Percentiles rank a stretch among this genome's conserved stretches.
Evolutionary conservation across 202 grass and related monocot genomes (phyloP).

Genomic region (Dendrocalamus latiflorus): DNA sequence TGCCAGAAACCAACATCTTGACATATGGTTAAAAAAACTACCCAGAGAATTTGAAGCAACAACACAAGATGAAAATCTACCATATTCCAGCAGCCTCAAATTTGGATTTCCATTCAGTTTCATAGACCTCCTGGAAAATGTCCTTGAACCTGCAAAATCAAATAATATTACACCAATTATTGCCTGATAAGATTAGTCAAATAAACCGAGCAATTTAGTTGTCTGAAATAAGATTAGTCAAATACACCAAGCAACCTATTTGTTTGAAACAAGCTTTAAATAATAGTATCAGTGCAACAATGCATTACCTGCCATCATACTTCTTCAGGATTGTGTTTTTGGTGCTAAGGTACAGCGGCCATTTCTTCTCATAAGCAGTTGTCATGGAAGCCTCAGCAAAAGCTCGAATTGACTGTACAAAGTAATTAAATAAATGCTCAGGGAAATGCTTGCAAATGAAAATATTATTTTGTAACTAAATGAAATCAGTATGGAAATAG

Average conservation of each 20-base stretch:
- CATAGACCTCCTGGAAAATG: slow-evolving; percentile 98
- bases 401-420: slow-evolving; percentile 71
- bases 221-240: background rate
- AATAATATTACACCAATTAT: slow-evolving; percentile 15
- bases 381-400: slow-evolving; percentile 92
- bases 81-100: slow-evolving; percentile 92
- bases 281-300: background rate
- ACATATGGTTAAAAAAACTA: background rate
- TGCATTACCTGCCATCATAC: slow-evolving; percentile 88
- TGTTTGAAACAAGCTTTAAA: background rate
- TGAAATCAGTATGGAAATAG: background rate
- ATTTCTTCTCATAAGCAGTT: slow-evolving; percentile 96
- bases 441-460: slow-evolving; percentile 4
- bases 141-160: slow-evolving; percentile 79
- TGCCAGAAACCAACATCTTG: slow-evolving; percentile 29
- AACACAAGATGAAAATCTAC: slow-evolving; percentile 28
- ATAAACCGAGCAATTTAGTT: background rate
- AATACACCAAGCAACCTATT: background rate
- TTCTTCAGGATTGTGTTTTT: slow-evolving; percentile 99
- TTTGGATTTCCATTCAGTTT: slow-evolving; percentile 86
- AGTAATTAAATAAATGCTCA: slow-evolving; percentile 14
- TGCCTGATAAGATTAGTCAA: background rate
- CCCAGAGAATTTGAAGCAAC: background rate
- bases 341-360: slow-evolving; percentile 96
- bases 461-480: background rate